Percentiles rank a stretch among this genome's conserved stretches.
These are phyloP conservation scores for Aquilaria sinensis DNA, from an alignment of 345 rosid species.

Conservation along the genomic window DNA sequence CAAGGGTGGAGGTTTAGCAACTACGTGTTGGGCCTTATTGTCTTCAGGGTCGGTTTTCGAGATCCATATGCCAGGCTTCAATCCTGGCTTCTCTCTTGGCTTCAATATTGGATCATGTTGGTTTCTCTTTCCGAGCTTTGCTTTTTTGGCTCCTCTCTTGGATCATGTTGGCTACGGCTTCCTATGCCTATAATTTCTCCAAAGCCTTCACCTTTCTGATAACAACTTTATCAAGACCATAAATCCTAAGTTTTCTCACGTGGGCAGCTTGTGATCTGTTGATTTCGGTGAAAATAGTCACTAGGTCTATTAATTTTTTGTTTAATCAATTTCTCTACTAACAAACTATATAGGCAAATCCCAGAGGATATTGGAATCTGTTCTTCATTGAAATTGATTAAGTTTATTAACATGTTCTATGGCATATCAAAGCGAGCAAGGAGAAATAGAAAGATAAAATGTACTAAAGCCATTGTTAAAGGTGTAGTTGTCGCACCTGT, in stretches of 20 bases:
- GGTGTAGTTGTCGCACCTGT: conserved; percentile 67
- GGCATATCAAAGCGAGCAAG: background rate
- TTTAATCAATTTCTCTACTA: conserved; percentile 59
- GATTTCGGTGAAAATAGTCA: conserved; percentile 62
- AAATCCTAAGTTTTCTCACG: conserved; percentile 44
- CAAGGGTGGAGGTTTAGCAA: conserved; percentile 37
- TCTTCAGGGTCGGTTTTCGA: conserved; percentile 75
- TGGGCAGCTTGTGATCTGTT: conserved; percentile 39
- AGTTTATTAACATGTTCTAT: conserved; percentile 49
- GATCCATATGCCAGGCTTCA: conserved; percentile 67
- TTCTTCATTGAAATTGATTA: conserved; percentile 38
- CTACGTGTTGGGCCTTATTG: conserved; percentile 74
- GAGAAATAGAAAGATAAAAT: conserved; percentile 1
- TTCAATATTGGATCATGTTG: conserved; percentile 44
- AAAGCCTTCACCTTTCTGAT: conserved; percentile 47
- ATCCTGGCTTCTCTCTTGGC: conserved; percentile 37
- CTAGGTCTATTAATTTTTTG: conserved; percentile 65
- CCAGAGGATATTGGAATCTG: conserved; percentile 66
- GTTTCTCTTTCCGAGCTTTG: conserved; percentile 58
- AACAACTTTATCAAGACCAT: conserved; percentile 62
- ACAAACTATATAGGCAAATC: conserved; percentile 7
- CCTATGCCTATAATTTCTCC: conserved; percentile 55
- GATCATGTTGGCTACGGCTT: conserved; percentile 28
- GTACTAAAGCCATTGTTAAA: conserved; percentile 60
- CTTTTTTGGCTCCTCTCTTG: conserved; percentile 36